Evolutionary conservation across 2,329 filamentous ascomycete genomes (phyloP), one percentile per base, ranked within the genome.

Genomic region (Beauveria bassiana): DNA sequence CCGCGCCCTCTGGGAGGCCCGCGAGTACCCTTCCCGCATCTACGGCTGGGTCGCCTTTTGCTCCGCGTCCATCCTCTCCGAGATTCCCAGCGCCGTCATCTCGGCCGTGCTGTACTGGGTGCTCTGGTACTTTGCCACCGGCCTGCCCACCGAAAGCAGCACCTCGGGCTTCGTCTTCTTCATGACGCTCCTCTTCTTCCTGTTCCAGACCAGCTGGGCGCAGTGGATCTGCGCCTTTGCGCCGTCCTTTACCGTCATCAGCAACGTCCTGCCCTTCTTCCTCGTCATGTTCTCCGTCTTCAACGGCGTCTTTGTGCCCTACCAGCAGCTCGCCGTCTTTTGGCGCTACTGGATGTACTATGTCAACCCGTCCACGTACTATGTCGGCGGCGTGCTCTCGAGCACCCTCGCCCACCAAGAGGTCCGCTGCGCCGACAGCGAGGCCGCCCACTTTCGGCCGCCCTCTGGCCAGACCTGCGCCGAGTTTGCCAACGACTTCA

Each of bases 191-290:
- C 79, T 93, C 0, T 92, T 92, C 76, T 91, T 86, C 77, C 72
- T 93, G 8, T 93, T 92, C 79, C 83, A 86, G 71, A 82, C 81
- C 38, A 86, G 80, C 66, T 93, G 87, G 89, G 91, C 88, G 22
- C 90, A 92, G 71, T 93, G 89, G 89, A 91, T 95, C 66, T 89
- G 86, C 65, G 90, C 91, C 0, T 92, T 92, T 72, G 88, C 90
- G 0, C 89, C 90, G 0, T 86, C 80, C 46, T 91, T 91, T 74
- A 90, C 88, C 0, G 88, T 91, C 65, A 91, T 93, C 65, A 85
- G 85, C 49, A 91, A 93, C 69, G 75, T 87, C 24, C 77, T 91
- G 5, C 89, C 89, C 1, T 91, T 93, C 77, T 91, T 93, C 81
- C 89, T 93, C 75, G 85, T 92, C 71, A 86, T 90, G 78, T 87